Conservation (phyloP, 2,329 filamentous ascomycete genomes). For the Zarea fungicola region DNA sequence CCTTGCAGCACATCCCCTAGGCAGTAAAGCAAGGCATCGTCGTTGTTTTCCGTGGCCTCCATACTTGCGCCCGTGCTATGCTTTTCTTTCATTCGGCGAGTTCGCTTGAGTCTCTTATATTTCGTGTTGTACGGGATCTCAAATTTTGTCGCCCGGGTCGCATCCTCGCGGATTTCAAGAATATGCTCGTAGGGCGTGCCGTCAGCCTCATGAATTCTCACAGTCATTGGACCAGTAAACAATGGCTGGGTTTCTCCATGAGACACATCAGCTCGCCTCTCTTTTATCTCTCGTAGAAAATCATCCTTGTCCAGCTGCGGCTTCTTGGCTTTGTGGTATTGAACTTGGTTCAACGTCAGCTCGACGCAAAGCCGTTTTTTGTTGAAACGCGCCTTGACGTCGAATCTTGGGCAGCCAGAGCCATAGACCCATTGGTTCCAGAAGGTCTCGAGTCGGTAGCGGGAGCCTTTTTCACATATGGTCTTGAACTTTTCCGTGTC, state of each 20-base stretch:
- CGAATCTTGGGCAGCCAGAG: slow-evolving; percentile 82
- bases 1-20: slow-evolving; percentile 84
- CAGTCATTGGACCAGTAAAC: slow-evolving; percentile 95
- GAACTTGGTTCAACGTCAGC: slow-evolving; percentile 78
- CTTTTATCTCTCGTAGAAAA: slow-evolving; percentile 81
- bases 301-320: slow-evolving; percentile 60
- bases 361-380: slow-evolving; percentile 96
- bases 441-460: slow-evolving; percentile 81
- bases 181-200: slow-evolving; percentile 98
- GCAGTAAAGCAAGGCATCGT: slow-evolving; percentile 84
- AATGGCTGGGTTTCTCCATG: slow-evolving; percentile 67
- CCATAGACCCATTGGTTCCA: slow-evolving; percentile 91
- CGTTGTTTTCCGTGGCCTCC: slow-evolving; percentile 57
- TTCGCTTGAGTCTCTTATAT: slow-evolving; percentile 94
- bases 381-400: slow-evolving; percentile 86
- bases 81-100: slow-evolving; percentile 74
- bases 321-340: slow-evolving; percentile 39
- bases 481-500: slow-evolving; percentile 72
- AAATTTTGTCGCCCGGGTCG: slow-evolving; percentile 68
- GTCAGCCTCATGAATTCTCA: slow-evolving; percentile 95
- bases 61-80: slow-evolving; percentile 51
- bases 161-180: slow-evolving; percentile 84
- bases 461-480: slow-evolving; percentile 81
- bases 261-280: slow-evolving; percentile 65
- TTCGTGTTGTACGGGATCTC: slow-evolving; percentile 99